Evolutionary conservation across 345 rosid species (phyloP).

Genomic region (Eutrema yunnanense): DNA sequence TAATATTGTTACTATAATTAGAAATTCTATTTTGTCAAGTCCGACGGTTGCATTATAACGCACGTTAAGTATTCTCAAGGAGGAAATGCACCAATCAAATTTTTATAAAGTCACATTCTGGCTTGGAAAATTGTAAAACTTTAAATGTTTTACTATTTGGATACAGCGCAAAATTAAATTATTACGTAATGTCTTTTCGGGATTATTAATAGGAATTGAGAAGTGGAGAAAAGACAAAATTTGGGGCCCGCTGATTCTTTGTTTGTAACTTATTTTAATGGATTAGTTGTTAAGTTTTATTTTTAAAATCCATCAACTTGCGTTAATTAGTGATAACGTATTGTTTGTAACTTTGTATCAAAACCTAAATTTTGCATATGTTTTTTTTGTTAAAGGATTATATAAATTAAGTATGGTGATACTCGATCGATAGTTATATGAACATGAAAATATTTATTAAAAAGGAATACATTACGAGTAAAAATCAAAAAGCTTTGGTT

Average conservation of each 20-base stretch:
- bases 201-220: conserved; percentile 15
- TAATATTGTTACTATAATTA: not conserved
- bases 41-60: conserved; percentile 12
- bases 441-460: not conserved
- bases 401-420: not conserved
- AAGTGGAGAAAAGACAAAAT: conserved; percentile 26
- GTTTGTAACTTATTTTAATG: not conserved
- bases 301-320: conserved; percentile 3
- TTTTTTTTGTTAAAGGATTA: not conserved
- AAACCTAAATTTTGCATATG: not conserved
- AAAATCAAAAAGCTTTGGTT: not conserved
- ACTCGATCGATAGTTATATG: not conserved
- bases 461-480: not conserved
- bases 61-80: conserved; percentile 18
- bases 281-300: not conserved
- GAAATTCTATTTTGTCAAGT: not conserved
- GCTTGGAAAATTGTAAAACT: not conserved
- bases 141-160: not conserved
- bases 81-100: conserved; percentile 32
- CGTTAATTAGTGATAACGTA: not conserved
- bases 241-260: conserved; percentile 5
- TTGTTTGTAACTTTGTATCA: not conserved
- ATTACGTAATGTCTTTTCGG: conserved; percentile 31
- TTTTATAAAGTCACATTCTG: not conserved
- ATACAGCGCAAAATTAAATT: not conserved